Evolutionary conservation across 2,329 filamentous ascomycete genomes (phyloP).

Genomic region (Penicillium sp.): DNA sequence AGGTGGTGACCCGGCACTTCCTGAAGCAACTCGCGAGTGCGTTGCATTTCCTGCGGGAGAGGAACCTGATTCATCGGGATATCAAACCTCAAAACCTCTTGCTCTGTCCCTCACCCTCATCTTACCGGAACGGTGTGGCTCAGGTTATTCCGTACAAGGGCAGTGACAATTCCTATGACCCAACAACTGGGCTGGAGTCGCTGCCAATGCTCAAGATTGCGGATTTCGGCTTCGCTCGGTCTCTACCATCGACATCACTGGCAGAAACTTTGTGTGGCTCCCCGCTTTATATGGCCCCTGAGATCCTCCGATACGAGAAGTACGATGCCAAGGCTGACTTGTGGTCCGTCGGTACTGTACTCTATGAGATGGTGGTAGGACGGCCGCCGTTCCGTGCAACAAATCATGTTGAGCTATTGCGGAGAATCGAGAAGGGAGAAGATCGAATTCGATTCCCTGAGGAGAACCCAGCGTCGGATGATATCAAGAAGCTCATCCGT

Average conservation of each 20-base stretch:
- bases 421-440: constrained; percentile 85
- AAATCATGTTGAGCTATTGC: constrained; percentile 90
- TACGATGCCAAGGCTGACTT: constrained; percentile 96
- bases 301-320: constrained; percentile 94
- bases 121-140: constrained; percentile 62
- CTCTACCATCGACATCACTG: constrained; percentile 82
- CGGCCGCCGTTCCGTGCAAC: constrained; percentile 85
- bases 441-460: constrained; percentile 80
- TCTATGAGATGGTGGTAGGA: constrained; percentile 92
- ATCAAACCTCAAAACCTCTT: constrained; percentile 97
- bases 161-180: constrained; percentile 76
- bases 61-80: constrained; percentile 91
- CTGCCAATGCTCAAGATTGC: constrained; percentile 96
- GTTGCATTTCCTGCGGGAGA: constrained; percentile 77
- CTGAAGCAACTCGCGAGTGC: constrained; percentile 92
- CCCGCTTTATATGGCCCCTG: constrained; percentile 96
- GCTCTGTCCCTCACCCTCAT: constrained; percentile 73
- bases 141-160: constrained; percentile 70
- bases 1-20: constrained; percentile 95
- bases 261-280: constrained; percentile 96
- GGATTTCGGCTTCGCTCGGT: constrained; percentile 96
- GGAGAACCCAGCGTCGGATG: constrained; percentile 66
- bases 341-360: constrained; percentile 94
- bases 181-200: constrained; percentile 74
- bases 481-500: constrained; percentile 77